A percentile compares a stretch with the other conserved stretches of the same genome.
Evolutionary conservation across 1,139 yeast species (phyloP).

Genomic region (Geotrichum candidum): DNA sequence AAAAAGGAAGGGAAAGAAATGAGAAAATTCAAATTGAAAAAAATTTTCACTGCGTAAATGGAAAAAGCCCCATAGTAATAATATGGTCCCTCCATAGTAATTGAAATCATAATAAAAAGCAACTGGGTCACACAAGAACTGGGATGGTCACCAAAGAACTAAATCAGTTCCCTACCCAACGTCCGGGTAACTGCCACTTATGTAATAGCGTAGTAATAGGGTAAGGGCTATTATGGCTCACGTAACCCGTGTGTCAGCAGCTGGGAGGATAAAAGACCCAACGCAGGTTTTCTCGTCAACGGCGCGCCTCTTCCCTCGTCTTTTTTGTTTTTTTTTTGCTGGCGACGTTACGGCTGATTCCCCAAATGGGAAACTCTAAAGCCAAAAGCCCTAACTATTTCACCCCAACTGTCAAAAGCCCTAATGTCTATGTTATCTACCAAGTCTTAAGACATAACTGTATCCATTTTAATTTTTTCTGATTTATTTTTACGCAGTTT

Average conservation of each 20-base stretch:
- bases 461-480: too few relatives aligned
- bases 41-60: neutral
- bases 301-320: too few relatives aligned
- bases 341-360: too few relatives aligned
- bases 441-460: neutral
- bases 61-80: neutral
- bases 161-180: too few relatives aligned
- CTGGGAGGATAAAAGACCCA: neutral
- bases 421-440: neutral
- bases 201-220: neutral
- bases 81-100: too few relatives aligned
- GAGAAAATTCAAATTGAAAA: neutral
- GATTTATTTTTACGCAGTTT: neutral
- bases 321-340: too few relatives aligned
- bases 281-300: too few relatives aligned
- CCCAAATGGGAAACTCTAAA: too few relatives aligned
- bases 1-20: conserved; percentile 3
- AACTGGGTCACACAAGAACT: too few relatives aligned
- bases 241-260: neutral
- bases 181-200: neutral
- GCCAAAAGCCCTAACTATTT: neutral
- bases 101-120: too few relatives aligned
- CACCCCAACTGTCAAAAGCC: neutral
- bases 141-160: too few relatives aligned
- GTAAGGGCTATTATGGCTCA: neutral